These are phyloP conservation scores for Globisporangium carolinianum DNA, from an alignment of 352 stramenopile species.

Conservation along the genomic window DNA sequence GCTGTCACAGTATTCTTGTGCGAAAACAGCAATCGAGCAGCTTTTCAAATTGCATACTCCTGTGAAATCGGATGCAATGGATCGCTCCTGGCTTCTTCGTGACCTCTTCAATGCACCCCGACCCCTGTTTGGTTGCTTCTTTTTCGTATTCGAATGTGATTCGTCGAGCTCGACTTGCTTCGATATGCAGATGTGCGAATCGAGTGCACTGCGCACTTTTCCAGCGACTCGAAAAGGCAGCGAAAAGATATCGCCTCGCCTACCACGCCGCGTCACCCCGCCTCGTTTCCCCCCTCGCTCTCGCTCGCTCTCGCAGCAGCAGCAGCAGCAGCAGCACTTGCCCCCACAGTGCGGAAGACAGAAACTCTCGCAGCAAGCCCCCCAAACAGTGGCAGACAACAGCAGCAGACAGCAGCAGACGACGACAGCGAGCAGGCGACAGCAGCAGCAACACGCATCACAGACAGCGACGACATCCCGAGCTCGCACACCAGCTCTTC, in stretches of 20 bases:
- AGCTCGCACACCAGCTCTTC: neutral
- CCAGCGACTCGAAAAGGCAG: neutral
- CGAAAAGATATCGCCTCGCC: neutral
- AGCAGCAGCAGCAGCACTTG: neutral
- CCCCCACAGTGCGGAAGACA: neutral
- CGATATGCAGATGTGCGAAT: neutral
- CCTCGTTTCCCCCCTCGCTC: too few species aligned
- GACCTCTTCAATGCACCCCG: neutral
- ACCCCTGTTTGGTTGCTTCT: slow-evolving; percentile 4
- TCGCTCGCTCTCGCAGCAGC: neutral
- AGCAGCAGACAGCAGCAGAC: neutral
- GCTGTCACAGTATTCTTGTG: neutral
- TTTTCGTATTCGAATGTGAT: neutral
- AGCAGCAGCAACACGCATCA: neutral
- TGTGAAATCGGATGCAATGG: too few species aligned
- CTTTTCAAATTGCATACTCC: neutral
- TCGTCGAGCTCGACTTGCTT: too few species aligned
- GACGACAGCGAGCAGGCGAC: slow-evolving; percentile 1
- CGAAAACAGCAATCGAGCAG: too few species aligned
- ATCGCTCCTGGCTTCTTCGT: too few species aligned
- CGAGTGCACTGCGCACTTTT: neutral
- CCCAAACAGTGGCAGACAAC: neutral
- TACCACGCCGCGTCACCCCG: neutral
- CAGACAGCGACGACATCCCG: neutral
- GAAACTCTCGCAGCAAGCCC: neutral